Conservation (phyloP, 2,329 filamentous ascomycete genomes). For the Clarireedia monteithiana region DNA sequence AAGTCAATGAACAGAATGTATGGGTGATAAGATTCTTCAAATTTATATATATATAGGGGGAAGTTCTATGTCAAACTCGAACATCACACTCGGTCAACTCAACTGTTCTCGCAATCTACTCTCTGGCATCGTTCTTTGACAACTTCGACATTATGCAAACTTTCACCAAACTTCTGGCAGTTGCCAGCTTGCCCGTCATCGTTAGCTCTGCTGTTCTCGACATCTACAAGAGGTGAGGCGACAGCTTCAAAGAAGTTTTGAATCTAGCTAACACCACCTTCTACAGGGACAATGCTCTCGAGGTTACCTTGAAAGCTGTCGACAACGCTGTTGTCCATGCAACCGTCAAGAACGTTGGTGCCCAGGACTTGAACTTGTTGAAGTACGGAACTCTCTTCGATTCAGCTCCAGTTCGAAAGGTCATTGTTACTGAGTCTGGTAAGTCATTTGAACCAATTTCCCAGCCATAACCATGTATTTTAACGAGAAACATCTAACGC, state of each 20-base stretch:
- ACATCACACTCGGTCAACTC: too few species aligned
- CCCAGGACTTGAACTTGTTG: conserved; percentile 32
- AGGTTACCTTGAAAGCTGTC: conserved; percentile 22
- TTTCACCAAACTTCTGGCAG: neutral
- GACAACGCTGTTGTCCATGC: conserved; percentile 33
- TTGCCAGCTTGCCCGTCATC: conserved; percentile 10
- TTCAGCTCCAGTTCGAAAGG: conserved; percentile 34
- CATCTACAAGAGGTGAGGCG: too few species aligned
- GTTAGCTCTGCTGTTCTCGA: conserved; percentile 10
- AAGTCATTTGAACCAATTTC: conserved; percentile 19
- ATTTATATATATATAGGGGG: too few species aligned
- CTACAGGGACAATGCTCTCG: conserved; percentile 23
- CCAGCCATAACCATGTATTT: too few species aligned
- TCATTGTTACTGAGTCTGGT: conserved; percentile 29
- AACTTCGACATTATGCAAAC: neutral
- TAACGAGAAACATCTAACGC: too few species aligned
- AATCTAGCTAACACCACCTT: conserved; percentile 15
- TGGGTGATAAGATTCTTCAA: too few species aligned
- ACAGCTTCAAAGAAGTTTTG: neutral
- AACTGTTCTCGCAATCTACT: too few species aligned
- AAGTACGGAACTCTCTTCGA: conserved; percentile 36
- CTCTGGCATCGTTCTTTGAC: too few species aligned
- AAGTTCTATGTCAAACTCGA: too few species aligned
- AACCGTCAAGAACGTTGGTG: conserved; percentile 34
- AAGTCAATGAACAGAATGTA: too few species aligned